A percentile compares a stretch with the other conserved stretches of the same genome.
phyloP scores from a whole-genome alignment of 179 eudicot species.

The Silene noctiflora region DNA sequence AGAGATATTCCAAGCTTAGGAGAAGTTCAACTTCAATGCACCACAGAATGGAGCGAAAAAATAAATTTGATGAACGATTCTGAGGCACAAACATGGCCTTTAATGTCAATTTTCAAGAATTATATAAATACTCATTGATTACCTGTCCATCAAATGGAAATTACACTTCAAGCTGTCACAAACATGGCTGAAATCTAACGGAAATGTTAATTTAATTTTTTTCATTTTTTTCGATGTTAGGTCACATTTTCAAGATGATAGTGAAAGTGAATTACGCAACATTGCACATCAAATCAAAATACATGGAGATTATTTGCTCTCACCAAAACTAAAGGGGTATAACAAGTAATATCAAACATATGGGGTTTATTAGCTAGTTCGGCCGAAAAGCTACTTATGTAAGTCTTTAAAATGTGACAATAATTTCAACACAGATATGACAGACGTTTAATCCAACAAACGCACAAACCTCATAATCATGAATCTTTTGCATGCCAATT shows the following conservation, averaged over 20 bases:
- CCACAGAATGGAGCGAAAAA: background rate
- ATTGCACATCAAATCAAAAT: background rate
- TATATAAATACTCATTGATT: background rate
- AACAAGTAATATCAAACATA: background rate
- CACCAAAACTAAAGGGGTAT: background rate
- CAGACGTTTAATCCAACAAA: constrained; percentile 22
- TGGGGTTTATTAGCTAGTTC: background rate
- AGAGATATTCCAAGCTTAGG: constrained; percentile 14
- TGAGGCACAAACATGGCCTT: background rate
- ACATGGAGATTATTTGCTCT: background rate
- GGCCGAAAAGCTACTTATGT: background rate
- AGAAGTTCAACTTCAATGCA: background rate
- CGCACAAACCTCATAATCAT: constrained; percentile 93
- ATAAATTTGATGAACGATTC: background rate
- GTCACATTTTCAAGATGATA: background rate
- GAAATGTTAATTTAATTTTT: background rate
- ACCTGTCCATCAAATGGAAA: background rate
- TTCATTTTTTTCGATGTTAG: background rate
- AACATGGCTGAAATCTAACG: background rate
- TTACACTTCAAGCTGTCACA: background rate
- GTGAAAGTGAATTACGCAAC: background rate
- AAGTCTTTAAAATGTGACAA: background rate
- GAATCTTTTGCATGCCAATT: constrained; percentile 96
- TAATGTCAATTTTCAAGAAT: background rate
- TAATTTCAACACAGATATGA: background rate